phyloP scores from a whole-genome alignment of 805 yeast genomes.

The Yueomyces sinensis region DNA sequence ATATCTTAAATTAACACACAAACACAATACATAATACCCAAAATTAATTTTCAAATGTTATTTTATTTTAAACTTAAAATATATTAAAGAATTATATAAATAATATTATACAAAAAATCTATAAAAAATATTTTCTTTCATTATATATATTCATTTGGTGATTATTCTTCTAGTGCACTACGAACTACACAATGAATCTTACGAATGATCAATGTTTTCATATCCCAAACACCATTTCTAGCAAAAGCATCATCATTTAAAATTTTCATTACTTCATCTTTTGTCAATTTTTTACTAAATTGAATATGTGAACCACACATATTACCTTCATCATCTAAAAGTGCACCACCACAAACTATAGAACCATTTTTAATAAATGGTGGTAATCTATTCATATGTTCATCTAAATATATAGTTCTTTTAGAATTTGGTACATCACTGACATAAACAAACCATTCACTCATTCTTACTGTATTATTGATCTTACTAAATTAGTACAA shows the following conservation, averaged over 20 bases:
- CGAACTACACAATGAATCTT: conserved; percentile 40
- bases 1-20: not conserved
- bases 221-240: conserved; percentile 63
- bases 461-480: too few relatives aligned
- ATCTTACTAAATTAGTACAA: conserved; percentile 1
- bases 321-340: conserved; percentile 33
- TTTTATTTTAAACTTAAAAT: too few relatives aligned
- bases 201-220: conserved; percentile 43
- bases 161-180: too few relatives aligned
- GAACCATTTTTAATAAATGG: conserved; percentile 29
- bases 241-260: conserved; percentile 52
- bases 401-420: conserved; percentile 37
- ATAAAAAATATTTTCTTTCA: too few relatives aligned
- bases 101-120: too few relatives aligned
- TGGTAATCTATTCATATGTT: conserved; percentile 39
- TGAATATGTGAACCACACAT: conserved; percentile 63
- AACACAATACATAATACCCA: too few relatives aligned
- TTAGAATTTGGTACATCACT: conserved; percentile 57
- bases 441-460: conserved; percentile 59
- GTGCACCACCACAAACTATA: conserved; percentile 39
- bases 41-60: too few relatives aligned
- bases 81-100: too few relatives aligned
- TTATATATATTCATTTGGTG: too few relatives aligned
- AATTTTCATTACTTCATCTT: conserved; percentile 51
- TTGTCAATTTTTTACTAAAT: conserved; percentile 48